Evolutionary conservation across 2,329 filamentous ascomycete species (phyloP), one percentile per base, ranked within the genome.

Genomic region (Pyrenophora graminea): DNA sequence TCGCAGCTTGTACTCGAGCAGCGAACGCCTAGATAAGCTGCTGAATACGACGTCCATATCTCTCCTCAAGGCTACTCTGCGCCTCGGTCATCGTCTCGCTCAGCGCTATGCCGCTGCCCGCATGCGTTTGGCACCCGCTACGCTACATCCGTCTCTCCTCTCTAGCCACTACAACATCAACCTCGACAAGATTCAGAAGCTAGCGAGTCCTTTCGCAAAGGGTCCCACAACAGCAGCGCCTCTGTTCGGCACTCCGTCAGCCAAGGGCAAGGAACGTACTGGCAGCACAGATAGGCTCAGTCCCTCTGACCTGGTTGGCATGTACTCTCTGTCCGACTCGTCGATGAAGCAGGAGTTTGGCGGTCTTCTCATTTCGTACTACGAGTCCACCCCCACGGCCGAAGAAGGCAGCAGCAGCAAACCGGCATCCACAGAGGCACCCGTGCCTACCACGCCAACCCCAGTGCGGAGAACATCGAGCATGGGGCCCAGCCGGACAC

Each of bases 1-100:
- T 70, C 83, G 95, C 62, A 97, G 92, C 76, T 86, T 99, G 64
- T 99, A 97, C 73, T 90, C 88, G 54, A 99, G 94, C 78, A 97
- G 93, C 71, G 82, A 87, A 60, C 90, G 95, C 64, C 79, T 99
- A 55, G 94, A 93, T 70, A 87, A 92, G 69, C 82, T 99, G 34
- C 83, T 99, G 52, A 90, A 97, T 73, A 93, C 89, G 38, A 93
- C 90, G 2, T 92, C 89, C 19, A 80, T 93, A 50, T 84, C 86
- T 23, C 81, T 99, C 41, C 80, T 99, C 46, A 85, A 89, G 67
- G 83, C 83, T 25, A 88, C 91, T 7, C 82, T 99, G 36, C 86
- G 89, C 57, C 84, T 99, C 53, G 87, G 87, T 25, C 86, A 93
- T 34, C 89, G 93, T 70, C 80, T 99, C 55, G 93, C 94, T 10